Evolutionary conservation across 2,329 filamentous ascomycete genomes (phyloP), one percentile per base, ranked within the genome.

Genomic region (Pseudocercospora cruenta): DNA sequence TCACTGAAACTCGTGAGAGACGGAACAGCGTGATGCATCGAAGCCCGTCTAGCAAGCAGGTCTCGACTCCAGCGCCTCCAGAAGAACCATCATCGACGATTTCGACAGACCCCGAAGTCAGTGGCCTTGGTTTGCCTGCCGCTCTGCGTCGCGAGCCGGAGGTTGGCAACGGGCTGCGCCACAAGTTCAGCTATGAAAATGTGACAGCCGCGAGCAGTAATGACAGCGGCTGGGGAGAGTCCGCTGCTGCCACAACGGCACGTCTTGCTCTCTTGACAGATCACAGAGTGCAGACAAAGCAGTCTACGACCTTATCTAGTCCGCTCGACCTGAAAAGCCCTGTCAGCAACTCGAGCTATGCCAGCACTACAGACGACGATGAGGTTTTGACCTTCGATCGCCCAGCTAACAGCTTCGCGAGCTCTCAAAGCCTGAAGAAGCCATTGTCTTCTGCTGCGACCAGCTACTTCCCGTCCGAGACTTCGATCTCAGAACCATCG

Each of bases 351-450:
- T 85, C 86, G 14, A 86, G 76, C 63, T 85, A 91, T 74, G 86
- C 89, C 43, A 91, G 90, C 26, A 93, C 91, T 3, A 96, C 92
- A 0, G 92, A 96, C 76, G 93, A 96, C 66, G 93, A 96, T 68
- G 92, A 96, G 59, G 80, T 87, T 16, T 80, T 93, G 31, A 88
- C 90, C 43, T 89, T 94, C 72, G 77, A 77, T 58, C 79, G 75
- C 7, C 78, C 77, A 39, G 70, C 77, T 28, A 69, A 65, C 57
- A 67, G 62, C 67, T 66, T 65, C 55, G 55, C 57, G 54, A 53
- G 43, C 33, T 60, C 68, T 57, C 60, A 47, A 63, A 60, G 67
- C 28, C 59, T 64, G 68, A 62, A 63, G 54, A 68, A 69, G 26
- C 75, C 70, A 10, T 63, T 70, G 28, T 71, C 71, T 19, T 67